These are phyloP conservation scores for Trichoderma virens DNA, from an alignment of 495 filamentous ascomycete species.

Conservation along the genomic window DNA sequence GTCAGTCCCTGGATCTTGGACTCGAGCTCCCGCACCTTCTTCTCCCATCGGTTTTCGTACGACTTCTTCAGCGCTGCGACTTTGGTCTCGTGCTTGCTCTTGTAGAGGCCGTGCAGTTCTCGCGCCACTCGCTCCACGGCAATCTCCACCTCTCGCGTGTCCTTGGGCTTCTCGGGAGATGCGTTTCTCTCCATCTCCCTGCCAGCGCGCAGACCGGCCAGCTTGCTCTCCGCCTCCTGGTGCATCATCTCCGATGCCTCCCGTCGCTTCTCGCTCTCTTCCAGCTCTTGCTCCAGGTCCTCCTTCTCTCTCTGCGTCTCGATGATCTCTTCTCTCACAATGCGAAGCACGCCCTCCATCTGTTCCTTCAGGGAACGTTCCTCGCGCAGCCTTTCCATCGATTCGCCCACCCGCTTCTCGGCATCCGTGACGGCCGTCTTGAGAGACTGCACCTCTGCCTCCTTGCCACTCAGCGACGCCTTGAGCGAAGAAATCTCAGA, in stretches of 20 bases:
- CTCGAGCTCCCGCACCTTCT: constrained; percentile 71
- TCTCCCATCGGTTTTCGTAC: constrained; percentile 84
- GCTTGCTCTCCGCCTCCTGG: constrained; percentile 65
- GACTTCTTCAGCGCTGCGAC: constrained; percentile 90
- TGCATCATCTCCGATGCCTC: constrained; percentile 57
- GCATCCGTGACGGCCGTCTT: constrained; percentile 82
- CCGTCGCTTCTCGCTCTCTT: constrained; percentile 66
- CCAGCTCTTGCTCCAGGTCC: constrained; percentile 56
- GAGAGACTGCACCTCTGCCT: constrained; percentile 77
- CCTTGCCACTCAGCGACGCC: constrained; percentile 80
- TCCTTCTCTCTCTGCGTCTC: constrained; percentile 68
- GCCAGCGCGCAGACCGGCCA: constrained; percentile 56
- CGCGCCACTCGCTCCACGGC: constrained; percentile 87
- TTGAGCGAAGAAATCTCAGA: constrained; percentile 86
- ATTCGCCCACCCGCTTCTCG: constrained; percentile 83
- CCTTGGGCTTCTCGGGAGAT: constrained; percentile 24
- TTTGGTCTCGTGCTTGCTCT: constrained; percentile 92
- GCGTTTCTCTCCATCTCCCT: constrained; percentile 24
- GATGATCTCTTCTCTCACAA: constrained; percentile 74
- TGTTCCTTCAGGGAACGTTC: constrained; percentile 66
- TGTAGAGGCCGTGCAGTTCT: constrained; percentile 90
- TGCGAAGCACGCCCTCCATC: constrained; percentile 71
- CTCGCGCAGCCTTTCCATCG: constrained; percentile 70
- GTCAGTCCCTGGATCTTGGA: constrained; percentile 54
- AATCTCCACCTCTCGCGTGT: constrained; percentile 58